Conservation (phyloP, 805 yeast genomes). For the Metschnikowia lochheadii region DNA sequence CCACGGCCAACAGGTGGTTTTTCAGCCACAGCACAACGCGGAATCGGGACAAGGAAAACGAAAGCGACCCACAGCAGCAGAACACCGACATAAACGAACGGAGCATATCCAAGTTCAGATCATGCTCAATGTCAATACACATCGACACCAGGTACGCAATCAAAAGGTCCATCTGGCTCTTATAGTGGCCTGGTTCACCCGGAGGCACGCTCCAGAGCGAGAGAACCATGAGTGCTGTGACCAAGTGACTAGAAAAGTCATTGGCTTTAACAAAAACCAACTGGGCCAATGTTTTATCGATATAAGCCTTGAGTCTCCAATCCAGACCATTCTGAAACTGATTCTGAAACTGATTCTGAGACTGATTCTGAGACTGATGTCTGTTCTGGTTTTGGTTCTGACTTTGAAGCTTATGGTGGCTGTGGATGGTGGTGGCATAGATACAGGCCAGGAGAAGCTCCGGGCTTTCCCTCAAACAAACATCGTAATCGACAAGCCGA, state of each 20-base stretch:
- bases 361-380: too few species aligned
- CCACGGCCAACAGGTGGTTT: slow-evolving; percentile 35
- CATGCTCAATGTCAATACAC: slow-evolving; percentile 45
- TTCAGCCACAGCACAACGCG: slow-evolving; percentile 47
- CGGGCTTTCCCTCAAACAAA: slow-evolving; percentile 40
- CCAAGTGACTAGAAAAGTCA: slow-evolving; percentile 38
- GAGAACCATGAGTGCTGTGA: slow-evolving; percentile 41
- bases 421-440: slow-evolving; percentile 46
- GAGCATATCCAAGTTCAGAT: slow-evolving; percentile 24
- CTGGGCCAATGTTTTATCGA: slow-evolving; percentile 44
- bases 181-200: slow-evolving; percentile 47
- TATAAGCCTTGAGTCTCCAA: slow-evolving; percentile 32
- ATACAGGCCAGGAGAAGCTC: slow-evolving; percentile 40
- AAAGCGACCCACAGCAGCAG: slow-evolving; percentile 48
- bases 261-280: slow-evolving; percentile 40
- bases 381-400: not conserved
- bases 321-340: not conserved
- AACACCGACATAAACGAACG: slow-evolving; percentile 47
- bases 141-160: slow-evolving; percentile 43
- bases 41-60: slow-evolving; percentile 48
- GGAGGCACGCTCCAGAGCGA: slow-evolving; percentile 56
- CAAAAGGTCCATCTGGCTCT: slow-evolving; percentile 47
- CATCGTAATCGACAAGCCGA: slow-evolving; percentile 33
- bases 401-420: slow-evolving; percentile 18
- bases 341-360: not conserved